phyloP scores from a whole-genome alignment of 768 basidiomycete species.

The Psilocybe azurescens region DNA sequence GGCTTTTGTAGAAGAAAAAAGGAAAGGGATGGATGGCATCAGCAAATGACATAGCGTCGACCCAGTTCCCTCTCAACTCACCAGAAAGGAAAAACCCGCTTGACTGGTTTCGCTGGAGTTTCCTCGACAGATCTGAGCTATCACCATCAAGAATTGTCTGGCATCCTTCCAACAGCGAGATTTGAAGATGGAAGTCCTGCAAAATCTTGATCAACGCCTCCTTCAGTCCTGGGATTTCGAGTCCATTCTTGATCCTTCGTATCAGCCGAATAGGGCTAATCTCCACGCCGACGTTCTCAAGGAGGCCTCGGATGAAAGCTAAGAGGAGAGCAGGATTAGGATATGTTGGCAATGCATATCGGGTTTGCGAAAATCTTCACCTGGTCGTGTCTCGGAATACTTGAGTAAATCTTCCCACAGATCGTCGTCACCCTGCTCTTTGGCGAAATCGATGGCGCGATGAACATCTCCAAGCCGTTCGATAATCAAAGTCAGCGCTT shows the following conservation, averaged over 20 bases:
- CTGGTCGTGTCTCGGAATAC: constrained; percentile 93
- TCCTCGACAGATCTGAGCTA: constrained; percentile 70
- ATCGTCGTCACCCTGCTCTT: constrained; percentile 95
- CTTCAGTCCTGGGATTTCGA: constrained; percentile 96
- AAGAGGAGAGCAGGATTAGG: constrained; percentile 5
- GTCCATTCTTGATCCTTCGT: constrained; percentile 91
- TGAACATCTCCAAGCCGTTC: constrained; percentile 93
- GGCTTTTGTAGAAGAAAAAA: constrained; percentile 41
- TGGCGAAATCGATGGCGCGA: constrained; percentile 96
- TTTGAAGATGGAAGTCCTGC: constrained; percentile 94
- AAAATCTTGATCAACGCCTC: constrained; percentile 95
- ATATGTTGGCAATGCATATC: background rate
- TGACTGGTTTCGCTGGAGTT: constrained; percentile 77
- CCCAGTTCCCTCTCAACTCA: constrained; percentile 39
- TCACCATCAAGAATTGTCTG: constrained; percentile 87
- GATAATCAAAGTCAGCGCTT: constrained; percentile 93
- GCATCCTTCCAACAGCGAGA: constrained; percentile 92
- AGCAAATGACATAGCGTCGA: background rate
- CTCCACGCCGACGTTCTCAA: constrained; percentile 96
- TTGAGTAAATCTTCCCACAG: constrained; percentile 96
- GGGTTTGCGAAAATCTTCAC: constrained; percentile 44
- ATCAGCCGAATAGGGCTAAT: constrained; percentile 96
- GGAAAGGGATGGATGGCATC: background rate
- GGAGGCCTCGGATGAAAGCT: constrained; percentile 93
- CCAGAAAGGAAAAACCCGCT: constrained; percentile 80